Percentiles rank a stretch among this genome's conserved stretches.
phyloP scores from a whole-genome alignment of 2,329 filamentous ascomycete genomes.

The Akanthomyces uredinophilus region DNA sequence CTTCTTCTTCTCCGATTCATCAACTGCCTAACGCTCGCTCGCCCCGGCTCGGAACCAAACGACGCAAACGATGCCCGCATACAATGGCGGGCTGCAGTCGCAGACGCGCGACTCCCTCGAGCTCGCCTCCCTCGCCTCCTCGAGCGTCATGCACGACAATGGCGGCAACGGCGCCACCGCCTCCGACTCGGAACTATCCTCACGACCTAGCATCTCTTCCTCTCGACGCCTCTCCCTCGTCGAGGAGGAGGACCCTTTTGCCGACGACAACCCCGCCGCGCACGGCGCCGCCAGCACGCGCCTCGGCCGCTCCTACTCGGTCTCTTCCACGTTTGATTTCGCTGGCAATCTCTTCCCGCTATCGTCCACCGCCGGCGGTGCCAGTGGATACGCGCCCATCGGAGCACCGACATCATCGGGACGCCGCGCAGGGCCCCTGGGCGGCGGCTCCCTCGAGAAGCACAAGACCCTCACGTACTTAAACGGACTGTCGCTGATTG shows the following conservation, averaged over 20 bases:
- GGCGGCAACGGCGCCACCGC: conserved; percentile 33
- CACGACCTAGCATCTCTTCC: conserved; percentile 83
- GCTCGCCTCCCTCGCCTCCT: conserved; percentile 89
- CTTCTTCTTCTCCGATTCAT: not conserved
- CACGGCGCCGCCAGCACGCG: not conserved
- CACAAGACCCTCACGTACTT: conserved; percentile 94
- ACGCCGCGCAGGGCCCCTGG: conserved; percentile 45
- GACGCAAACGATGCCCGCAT: conserved; percentile 8
- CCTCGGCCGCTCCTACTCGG: conserved; percentile 69
- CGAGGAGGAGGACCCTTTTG: conserved; percentile 75
- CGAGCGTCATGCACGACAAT: conserved; percentile 52
- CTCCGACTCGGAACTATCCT: conserved; percentile 55
- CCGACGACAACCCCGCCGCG: conserved; percentile 48
- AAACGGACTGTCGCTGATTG: conserved; percentile 85
- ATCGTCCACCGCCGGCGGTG: conserved; percentile 66
- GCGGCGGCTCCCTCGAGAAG: conserved; percentile 82
- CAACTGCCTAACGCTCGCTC: not conserved
- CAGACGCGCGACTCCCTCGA: conserved; percentile 84
- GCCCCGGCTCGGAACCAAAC: not conserved
- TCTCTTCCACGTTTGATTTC: conserved; percentile 93
- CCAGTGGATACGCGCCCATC: conserved; percentile 73
- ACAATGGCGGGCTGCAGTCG: conserved; percentile 32
- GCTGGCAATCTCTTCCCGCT: conserved; percentile 88
- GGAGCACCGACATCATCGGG: conserved; percentile 64
- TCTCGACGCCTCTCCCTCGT: conserved; percentile 80